phyloP scores from a whole-genome alignment of 2,329 filamentous ascomycete genomes.

The Colletotrichum graminicola region DNA sequence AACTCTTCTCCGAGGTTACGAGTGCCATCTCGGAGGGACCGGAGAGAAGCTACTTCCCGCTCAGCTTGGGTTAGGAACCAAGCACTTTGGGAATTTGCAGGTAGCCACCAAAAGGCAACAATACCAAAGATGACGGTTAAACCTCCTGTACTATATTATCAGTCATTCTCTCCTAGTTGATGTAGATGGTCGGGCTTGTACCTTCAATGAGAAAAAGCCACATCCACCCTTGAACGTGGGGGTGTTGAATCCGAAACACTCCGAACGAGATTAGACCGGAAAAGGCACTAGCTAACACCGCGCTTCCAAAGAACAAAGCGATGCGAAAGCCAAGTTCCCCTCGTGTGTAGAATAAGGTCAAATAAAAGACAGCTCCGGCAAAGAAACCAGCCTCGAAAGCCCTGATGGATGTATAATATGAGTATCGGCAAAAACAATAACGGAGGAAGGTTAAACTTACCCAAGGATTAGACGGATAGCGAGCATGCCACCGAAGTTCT shows the following conservation, averaged over 20 bases:
- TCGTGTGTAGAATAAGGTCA: slow-evolving; percentile 63
- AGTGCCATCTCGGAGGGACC: slow-evolving; percentile 61
- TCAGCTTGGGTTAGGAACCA: slow-evolving; percentile 60
- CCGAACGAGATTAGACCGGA: slow-evolving; percentile 24
- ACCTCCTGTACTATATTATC: neutral
- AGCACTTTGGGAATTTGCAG: slow-evolving; percentile 60
- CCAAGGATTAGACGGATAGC: slow-evolving; percentile 62
- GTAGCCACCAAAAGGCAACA: slow-evolving; percentile 26
- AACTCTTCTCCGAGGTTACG: slow-evolving; percentile 53
- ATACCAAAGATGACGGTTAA: slow-evolving; percentile 18
- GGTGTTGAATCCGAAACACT: slow-evolving; percentile 23
- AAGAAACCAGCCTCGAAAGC: slow-evolving; percentile 68
- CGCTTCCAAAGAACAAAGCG: slow-evolving; percentile 24
- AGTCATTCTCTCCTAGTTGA: neutral
- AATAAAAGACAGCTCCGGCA: slow-evolving; percentile 65
- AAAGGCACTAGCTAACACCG: slow-evolving; percentile 16
- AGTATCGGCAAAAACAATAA: neutral
- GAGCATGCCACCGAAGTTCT: slow-evolving; percentile 61
- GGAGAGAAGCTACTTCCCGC: slow-evolving; percentile 54
- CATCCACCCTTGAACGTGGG: slow-evolving; percentile 27
- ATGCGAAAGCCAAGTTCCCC: slow-evolving; percentile 59
- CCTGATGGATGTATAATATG: neutral
- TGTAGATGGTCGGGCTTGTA: neutral
- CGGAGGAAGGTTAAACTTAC: neutral
- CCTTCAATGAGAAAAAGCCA: slow-evolving; percentile 25